phyloP scores from a whole-genome alignment of 75 land plant species.

The Pinus taeda region DNA sequence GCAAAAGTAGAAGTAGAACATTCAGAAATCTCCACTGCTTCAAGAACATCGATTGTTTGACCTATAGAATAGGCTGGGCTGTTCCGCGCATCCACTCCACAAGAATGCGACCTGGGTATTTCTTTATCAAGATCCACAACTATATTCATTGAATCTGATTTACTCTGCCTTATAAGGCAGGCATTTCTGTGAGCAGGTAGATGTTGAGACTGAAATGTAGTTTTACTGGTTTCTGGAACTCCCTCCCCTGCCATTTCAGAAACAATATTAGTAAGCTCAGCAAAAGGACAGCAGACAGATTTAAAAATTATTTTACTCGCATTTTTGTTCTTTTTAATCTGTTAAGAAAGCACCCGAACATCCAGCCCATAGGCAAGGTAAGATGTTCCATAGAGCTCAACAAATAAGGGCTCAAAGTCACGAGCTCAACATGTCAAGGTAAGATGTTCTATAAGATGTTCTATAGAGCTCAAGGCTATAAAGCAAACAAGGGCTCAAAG shows the following conservation, averaged over 20 bases:
- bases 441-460: no score
- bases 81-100: not conserved
- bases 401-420: no score
- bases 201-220: not conserved
- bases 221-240: conserved; percentile 1
- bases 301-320: not conserved
- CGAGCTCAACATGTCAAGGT: no score
- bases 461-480: no score
- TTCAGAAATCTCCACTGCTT: not conserved
- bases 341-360: no score
- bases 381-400: no score
- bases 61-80: not conserved
- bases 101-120: not conserved
- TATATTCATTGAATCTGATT: not conserved
- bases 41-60: not conserved
- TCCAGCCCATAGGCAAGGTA: no score
- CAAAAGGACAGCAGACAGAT: not conserved
- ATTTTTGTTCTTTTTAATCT: not conserved
- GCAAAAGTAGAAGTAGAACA: not conserved
- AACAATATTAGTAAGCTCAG: conserved; percentile 4
- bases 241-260: not conserved
- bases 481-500: no score
- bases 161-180: not conserved
- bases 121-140: not conserved
- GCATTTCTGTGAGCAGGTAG: not conserved